phyloP scores from a whole-genome alignment of 441 rosid species.

The Manihot esculenta region DNA sequence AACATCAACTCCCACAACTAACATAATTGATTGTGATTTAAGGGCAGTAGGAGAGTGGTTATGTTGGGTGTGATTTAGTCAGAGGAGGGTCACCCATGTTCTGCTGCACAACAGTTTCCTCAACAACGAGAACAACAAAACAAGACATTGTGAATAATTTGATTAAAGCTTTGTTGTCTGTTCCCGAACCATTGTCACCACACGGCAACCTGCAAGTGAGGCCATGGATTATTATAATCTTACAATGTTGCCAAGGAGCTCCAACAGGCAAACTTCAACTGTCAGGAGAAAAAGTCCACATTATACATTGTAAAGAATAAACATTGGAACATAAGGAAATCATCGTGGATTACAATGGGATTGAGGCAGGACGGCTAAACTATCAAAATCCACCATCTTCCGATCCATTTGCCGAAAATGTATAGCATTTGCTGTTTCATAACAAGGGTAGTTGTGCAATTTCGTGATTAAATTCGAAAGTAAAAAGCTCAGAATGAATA shows the following conservation, averaged over 20 bases:
- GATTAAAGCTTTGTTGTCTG: not conserved
- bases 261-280: not conserved
- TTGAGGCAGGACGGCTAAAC: constrained; percentile 28
- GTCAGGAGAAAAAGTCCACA: not conserved
- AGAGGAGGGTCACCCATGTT: not conserved
- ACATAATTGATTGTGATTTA: too few species aligned
- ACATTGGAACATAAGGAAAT: not conserved
- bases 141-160: too few species aligned
- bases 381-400: not conserved
- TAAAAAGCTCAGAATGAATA: not conserved
- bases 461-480: not conserved
- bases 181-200: not conserved
- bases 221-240: not conserved
- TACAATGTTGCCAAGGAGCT: not conserved
- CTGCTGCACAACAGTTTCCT: too few species aligned
- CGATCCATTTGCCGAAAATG: not conserved
- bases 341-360: constrained; percentile 9
- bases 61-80: too few species aligned
- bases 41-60: too few species aligned
- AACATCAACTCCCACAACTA: too few species aligned
- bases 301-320: not conserved
- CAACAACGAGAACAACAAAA: too few species aligned
- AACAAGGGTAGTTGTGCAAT: constrained; percentile 13
- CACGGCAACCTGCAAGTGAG: constrained; percentile 8
- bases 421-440: not conserved